These are phyloP conservation scores for Colletotrichum aenigma DNA, from an alignment of 2,329 filamentous ascomycete species.

Conservation along the genomic window DNA sequence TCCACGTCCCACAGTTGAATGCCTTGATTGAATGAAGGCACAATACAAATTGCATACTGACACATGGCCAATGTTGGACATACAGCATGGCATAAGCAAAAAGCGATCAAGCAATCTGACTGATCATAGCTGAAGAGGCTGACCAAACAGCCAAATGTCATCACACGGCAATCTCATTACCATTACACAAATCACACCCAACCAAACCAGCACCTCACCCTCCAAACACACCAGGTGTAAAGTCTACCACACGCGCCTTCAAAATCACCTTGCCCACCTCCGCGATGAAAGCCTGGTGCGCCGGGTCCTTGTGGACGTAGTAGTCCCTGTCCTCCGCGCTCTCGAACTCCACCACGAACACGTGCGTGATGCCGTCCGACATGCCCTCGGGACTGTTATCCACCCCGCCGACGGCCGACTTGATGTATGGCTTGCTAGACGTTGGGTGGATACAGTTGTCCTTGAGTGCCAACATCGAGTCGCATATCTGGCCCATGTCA, in stretches of 20 bases:
- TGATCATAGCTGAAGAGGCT: background rate
- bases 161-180: background rate
- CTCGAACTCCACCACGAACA: slow-evolving; percentile 71
- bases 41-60: background rate
- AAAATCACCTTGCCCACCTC: slow-evolving; percentile 51
- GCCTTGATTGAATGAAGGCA: background rate
- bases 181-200: background rate
- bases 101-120: background rate
- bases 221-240: slow-evolving; percentile 49
- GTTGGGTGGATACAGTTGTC: slow-evolving; percentile 66
- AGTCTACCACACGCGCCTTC: slow-evolving; percentile 65
- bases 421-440: slow-evolving; percentile 64
- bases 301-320: slow-evolving; percentile 69
- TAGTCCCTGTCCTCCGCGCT: slow-evolving; percentile 69
- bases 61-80: background rate
- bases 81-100: background rate
- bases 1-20: background rate
- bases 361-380: slow-evolving; percentile 69
- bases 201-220: background rate
- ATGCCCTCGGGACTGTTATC: slow-evolving; percentile 67
- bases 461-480: slow-evolving; percentile 51
- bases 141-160: background rate
- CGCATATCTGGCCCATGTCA: slow-evolving; percentile 29
- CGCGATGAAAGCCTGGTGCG: slow-evolving; percentile 64
- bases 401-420: slow-evolving; percentile 59